Conservation (phyloP, 805 yeast species). For the Starmerella roubikii region DNA sequence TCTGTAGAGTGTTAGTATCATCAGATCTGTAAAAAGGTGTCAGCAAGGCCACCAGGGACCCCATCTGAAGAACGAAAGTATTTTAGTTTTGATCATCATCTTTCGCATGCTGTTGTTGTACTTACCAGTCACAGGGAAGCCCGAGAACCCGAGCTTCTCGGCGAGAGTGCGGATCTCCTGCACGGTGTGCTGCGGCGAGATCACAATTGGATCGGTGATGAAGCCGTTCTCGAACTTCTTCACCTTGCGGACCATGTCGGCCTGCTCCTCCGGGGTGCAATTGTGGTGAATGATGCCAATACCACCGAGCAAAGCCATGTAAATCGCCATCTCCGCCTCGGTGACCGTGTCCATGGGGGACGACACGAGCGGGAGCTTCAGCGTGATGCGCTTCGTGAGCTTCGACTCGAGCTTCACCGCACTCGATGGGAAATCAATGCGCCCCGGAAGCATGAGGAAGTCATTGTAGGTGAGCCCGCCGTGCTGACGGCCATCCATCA, state of each 20-base stretch:
- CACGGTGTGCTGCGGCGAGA: constrained; percentile 63
- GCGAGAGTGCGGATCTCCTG: constrained; percentile 66
- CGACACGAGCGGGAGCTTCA: constrained; percentile 89
- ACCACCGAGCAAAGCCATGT: constrained; percentile 97
- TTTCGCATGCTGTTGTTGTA: constrained; percentile 21
- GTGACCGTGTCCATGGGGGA: constrained; percentile 99
- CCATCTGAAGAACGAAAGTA: constrained; percentile 99
- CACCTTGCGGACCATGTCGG: constrained; percentile 93
- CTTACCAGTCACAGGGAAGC: constrained; percentile 99
- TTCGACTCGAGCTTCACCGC: constrained; percentile 67
- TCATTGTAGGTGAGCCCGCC: constrained; percentile 98
- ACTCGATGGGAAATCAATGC: constrained; percentile 74
- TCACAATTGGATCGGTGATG: constrained; percentile 84
- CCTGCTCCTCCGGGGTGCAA: constrained; percentile 93
- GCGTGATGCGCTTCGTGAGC: constrained; percentile 79
- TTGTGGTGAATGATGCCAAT: constrained; percentile 98
- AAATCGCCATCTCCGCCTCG: constrained; percentile 92
- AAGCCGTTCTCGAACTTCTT: constrained; percentile 96
- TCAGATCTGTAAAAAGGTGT: constrained; percentile 31
- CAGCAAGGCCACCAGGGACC: constrained; percentile 87
- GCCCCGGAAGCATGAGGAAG: constrained; percentile 88
- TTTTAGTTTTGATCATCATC: constrained; percentile 32
- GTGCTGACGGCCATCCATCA: constrained; percentile 79
- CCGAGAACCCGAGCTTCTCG: constrained; percentile 72
- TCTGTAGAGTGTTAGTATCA: constrained; percentile 35